Conservation (phyloP, 495 filamentous ascomycete genomes). For the Hypoxylon trugodes region DNA sequence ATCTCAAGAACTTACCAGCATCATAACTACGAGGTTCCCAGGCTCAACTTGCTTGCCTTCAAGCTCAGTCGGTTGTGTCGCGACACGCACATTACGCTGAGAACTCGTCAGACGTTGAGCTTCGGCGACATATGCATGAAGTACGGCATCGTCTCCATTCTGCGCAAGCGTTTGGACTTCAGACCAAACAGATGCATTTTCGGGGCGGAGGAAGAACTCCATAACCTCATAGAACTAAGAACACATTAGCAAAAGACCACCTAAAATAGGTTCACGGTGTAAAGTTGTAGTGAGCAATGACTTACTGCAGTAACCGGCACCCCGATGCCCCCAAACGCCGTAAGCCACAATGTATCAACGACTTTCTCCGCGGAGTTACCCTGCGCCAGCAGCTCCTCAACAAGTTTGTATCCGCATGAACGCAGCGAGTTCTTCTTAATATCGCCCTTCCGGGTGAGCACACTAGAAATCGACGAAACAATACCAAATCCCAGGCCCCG, state of each 20-base stretch:
- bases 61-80: slow-evolving; percentile 30
- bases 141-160: slow-evolving; percentile 42
- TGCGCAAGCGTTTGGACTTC: slow-evolving; percentile 57
- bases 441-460: slow-evolving; percentile 15
- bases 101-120: slow-evolving; percentile 44
- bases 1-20: slow-evolving; percentile 39
- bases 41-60: slow-evolving; percentile 41
- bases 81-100: slow-evolving; percentile 42
- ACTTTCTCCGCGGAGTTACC: slow-evolving; percentile 40
- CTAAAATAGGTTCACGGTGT: not conserved
- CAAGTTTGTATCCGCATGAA: slow-evolving; percentile 40
- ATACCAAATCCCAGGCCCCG: slow-evolving; percentile 30
- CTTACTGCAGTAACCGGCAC: slow-evolving; percentile 49
- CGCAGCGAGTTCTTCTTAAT: slow-evolving; percentile 41
- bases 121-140: slow-evolving; percentile 43
- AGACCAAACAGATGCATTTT: slow-evolving; percentile 57
- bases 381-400: slow-evolving; percentile 40
- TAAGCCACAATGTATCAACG: slow-evolving; percentile 46
- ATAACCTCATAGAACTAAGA: slow-evolving; percentile 55
- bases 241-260: slow-evolving; percentile 23
- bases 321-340: slow-evolving; percentile 48
- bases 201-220: slow-evolving; percentile 52
- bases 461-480: slow-evolving; percentile 5
- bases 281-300: not conserved
- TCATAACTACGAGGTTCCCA: slow-evolving; percentile 40